Evolutionary conservation across 2,329 filamentous ascomycete species (phyloP), one percentile per base, ranked within the genome.

Genomic region (Aplosporella prunicola): DNA sequence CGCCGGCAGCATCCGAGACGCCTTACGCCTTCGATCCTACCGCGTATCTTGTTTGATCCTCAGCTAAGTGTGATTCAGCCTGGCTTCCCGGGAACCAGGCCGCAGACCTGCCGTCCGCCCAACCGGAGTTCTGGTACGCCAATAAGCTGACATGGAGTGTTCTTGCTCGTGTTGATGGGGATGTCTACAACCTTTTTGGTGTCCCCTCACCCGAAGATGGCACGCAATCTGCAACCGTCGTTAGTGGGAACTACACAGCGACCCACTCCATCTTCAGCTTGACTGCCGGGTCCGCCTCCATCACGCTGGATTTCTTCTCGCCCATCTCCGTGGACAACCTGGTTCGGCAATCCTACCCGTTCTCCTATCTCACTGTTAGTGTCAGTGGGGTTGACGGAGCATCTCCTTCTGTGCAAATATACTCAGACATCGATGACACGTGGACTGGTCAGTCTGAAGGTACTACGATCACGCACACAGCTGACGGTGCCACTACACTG

Each of bases 221-320:
- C 10, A 55, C 56, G 13, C 46, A 48, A 24, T 47, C 59, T 14
- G 63, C 58, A 5, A 48, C 47, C 8, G 53, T 64, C 20, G 49
- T 44, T 2, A 52, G 45, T 16, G 59, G 57, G 1, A 52, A 60
- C 32, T 66, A 60, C 47, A 66, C 60, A 2, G 52, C 62, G 5
- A 66, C 63, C 1, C 63, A 64, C 45, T 57, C 60, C 4, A 44
- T 57, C 4, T 66, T 67, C 40, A 56, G 48, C 5, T 49, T 66
- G 9, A 50, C 47, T 23, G 62, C 62, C 11, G 61, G 61, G 0
- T 23, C 47, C 9, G 55, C 55, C 5, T 51, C 37, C 9, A 49
- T 66, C 23, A 56, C 48, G 1, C 43, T 67, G 20, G 63, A 67
- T 42, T 67, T 67, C 42, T 60, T 67, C 41, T 66, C 63, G 10